Conservation (phyloP, 805 yeast genomes). For the Kuraishia capsulata region DNA sequence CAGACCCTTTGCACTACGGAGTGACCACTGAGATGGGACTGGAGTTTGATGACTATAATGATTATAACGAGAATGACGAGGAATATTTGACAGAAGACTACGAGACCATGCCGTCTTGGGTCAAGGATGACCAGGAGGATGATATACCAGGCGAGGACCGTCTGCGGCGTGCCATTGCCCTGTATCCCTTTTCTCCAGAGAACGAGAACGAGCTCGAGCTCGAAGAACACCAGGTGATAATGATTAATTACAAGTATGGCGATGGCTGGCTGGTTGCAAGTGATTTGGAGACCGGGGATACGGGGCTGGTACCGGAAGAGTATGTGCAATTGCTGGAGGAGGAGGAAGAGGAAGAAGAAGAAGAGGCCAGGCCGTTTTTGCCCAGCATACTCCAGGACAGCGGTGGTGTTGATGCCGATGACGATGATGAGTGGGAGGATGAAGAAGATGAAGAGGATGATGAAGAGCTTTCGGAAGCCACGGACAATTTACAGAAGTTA, state of each 20-base stretch:
- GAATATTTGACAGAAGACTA: slow-evolving; percentile 10
- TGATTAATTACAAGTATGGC: slow-evolving; percentile 87
- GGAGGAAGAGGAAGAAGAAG: slow-evolving; percentile 23
- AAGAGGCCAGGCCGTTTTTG: slow-evolving; percentile 38
- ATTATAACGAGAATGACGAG: slow-evolving; percentile 8
- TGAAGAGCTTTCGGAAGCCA: slow-evolving; percentile 18
- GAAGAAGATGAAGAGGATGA: slow-evolving; percentile 11
- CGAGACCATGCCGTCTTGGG: slow-evolving; percentile 1
- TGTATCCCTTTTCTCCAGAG: slow-evolving; percentile 87
- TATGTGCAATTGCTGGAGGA: slow-evolving; percentile 53
- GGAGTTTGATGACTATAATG: slow-evolving; percentile 15
- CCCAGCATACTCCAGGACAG: slow-evolving; percentile 19
- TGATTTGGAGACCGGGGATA: slow-evolving; percentile 64
- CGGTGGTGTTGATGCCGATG: slow-evolving; percentile 21
- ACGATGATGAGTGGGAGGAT: slow-evolving; percentile 17
- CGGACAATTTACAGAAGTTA: slow-evolving; percentile 3
- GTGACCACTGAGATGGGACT: slow-evolving; percentile 17
- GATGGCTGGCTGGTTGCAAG: slow-evolving; percentile 98
- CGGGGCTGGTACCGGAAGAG: slow-evolving; percentile 93
- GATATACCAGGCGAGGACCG: slow-evolving; percentile 9
- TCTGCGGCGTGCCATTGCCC: slow-evolving; percentile 57
- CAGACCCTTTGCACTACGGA: slow-evolving; percentile 68
- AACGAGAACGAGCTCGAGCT: slow-evolving; percentile 85
- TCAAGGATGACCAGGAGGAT: neutral
- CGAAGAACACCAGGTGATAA: slow-evolving; percentile 71